Base-by-base conservation (phyloP, 106 monocot species). In the Apostasia ramifera region DNA sequence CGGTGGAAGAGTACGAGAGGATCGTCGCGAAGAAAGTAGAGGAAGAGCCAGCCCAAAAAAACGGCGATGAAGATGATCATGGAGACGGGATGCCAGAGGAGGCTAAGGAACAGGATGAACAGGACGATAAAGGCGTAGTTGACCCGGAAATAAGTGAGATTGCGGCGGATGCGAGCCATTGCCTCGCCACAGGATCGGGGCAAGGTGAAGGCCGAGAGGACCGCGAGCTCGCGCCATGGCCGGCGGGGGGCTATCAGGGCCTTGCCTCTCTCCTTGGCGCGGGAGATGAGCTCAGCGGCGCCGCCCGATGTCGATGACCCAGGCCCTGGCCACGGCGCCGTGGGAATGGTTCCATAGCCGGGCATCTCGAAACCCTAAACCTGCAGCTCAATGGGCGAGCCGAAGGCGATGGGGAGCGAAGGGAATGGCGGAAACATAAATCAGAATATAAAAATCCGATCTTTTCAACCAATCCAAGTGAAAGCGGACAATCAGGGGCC, bases 121-220 rank as follows among this genome's bases (percentile, higher is more conserved):
- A 95, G 88, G 47, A 73, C 79, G 69, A 84, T 45, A 65, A 95
- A 65, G 50, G 81, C 73, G 74, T 95, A 95, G 74, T 95, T 95
- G 55, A 74, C 67, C 56, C 81, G 86, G 78, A 95, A 95, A 79
- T 95, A 74, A 73, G 49, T 38, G n/a, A 88, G 77, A 71, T 95
- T 95, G 54, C 78, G 74, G 10, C 88, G 88, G 65, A 86, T 63
- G 12, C 88, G 76, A 44, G 49, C 50, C 64, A 63, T 49, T 55
- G 78, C 75, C 40, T 88, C 86, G 49, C 70, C 52, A 71, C 74
- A 86, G 77, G 56, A 68, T 26, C 74, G 76, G 43, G 91, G 95
- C 14, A 81, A 68, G 63, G 74, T 64, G 71, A 95, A 82, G 76
- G 85, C 67, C 43, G 73, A 68, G 40, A 59, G 49, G 49, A 86